Conservation (phyloP, 108 stramenopile species). For the Craspedostauros australis region DNA sequence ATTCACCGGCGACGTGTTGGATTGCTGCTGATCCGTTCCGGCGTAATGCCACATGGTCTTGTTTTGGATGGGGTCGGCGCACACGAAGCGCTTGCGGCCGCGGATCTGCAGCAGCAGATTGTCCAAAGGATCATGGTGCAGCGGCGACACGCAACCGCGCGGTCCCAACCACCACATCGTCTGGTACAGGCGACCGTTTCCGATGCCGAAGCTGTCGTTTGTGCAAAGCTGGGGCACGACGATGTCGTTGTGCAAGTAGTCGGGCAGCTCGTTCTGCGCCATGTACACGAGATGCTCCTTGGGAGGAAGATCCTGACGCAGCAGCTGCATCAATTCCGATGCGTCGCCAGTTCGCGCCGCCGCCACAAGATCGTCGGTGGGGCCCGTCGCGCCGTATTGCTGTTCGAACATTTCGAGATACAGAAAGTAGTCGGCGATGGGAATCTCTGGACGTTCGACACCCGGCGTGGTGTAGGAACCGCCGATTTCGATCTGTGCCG, state of each 20-base stretch:
- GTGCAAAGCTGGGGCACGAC: conserved; percentile 47
- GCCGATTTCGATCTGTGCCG: conserved; percentile 60
- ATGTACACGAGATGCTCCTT: conserved; percentile 56
- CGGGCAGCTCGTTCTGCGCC: conserved; percentile 70
- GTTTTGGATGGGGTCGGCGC: conserved; percentile 27
- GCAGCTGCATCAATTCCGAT: background rate
- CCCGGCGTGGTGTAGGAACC: conserved; percentile 30
- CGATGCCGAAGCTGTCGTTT: conserved; percentile 27
- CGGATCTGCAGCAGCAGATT: conserved; percentile 70
- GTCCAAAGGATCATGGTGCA: conserved; percentile 81
- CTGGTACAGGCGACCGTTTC: conserved; percentile 58
- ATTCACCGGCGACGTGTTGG: conserved; percentile 69
- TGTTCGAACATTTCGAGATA: conserved; percentile 54
- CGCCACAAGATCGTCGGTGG: background rate
- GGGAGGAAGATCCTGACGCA: conserved; percentile 7
- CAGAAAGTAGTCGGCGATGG: conserved; percentile 54
- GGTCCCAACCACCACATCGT: conserved; percentile 80
- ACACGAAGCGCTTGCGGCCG: conserved; percentile 55
- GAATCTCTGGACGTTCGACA: conserved; percentile 32
- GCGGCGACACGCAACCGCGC: conserved; percentile 49
- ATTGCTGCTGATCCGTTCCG: conserved; percentile 50
- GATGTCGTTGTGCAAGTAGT: conserved; percentile 40
- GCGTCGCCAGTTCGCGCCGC: background rate
- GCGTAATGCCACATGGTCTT: conserved; percentile 15
- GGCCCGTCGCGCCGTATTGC: conserved; percentile 21